phyloP scores from a whole-genome alignment of 805 yeast genomes.

The Kluyveromyces lactis region DNA sequence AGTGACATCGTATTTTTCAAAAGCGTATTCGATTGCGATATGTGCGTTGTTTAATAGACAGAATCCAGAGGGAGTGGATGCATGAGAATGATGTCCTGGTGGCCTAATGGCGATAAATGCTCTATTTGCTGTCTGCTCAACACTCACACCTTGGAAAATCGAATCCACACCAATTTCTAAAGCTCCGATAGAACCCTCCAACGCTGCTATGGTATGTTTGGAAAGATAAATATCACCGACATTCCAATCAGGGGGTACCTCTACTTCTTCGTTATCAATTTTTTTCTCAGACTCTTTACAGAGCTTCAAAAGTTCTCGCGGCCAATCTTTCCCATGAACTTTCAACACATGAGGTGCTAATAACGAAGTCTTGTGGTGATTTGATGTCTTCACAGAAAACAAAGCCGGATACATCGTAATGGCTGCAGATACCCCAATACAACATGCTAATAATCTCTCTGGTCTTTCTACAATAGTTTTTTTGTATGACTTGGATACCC shows the following conservation, averaged over 20 bases:
- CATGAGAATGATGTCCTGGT: slow-evolving; percentile 84
- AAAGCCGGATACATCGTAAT: slow-evolving; percentile 56
- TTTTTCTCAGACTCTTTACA: slow-evolving; percentile 53
- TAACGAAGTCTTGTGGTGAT: slow-evolving; percentile 37
- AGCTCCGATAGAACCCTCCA: slow-evolving; percentile 72
- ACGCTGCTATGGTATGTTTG: slow-evolving; percentile 56
- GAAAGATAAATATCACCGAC: slow-evolving; percentile 74
- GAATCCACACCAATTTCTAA: slow-evolving; percentile 63
- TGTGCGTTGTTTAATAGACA: slow-evolving; percentile 78
- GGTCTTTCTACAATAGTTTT: slow-evolving; percentile 77
- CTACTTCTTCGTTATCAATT: slow-evolving; percentile 46
- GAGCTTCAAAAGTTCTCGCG: slow-evolving; percentile 44
- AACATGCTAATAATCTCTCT: slow-evolving; percentile 64
- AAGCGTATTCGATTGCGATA: slow-evolving; percentile 72
- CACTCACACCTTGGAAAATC: slow-evolving; percentile 32
- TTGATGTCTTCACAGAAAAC: slow-evolving; percentile 38
- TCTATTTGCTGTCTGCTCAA: slow-evolving; percentile 30
- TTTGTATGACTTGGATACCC: slow-evolving; percentile 64
- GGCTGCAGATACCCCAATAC: slow-evolving; percentile 75
- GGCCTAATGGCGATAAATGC: slow-evolving; percentile 69
- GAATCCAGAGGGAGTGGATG: slow-evolving; percentile 78
- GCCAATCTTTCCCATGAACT: slow-evolving; percentile 75
- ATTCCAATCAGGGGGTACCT: slow-evolving; percentile 77
- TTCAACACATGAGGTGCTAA: slow-evolving; percentile 51
- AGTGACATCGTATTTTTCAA: slow-evolving; percentile 50